phyloP scores from a whole-genome alignment of 106 monocot genomes.

The Dendrobium huoshanense region DNA sequence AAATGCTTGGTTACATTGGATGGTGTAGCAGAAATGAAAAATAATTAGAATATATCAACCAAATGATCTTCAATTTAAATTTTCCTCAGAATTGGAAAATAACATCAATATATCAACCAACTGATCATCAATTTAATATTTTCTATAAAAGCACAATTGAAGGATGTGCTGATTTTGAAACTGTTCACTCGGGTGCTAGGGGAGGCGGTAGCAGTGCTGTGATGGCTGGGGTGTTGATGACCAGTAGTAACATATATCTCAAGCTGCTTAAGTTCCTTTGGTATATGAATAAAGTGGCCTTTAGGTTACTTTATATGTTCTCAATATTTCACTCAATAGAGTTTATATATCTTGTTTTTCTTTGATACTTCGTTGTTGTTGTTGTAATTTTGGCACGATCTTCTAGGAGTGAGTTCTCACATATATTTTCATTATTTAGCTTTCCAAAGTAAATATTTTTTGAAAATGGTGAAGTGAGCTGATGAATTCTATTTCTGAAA shows the following conservation, averaged over 20 bases:
- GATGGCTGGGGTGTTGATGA: background rate
- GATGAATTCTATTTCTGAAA: too few relatives aligned
- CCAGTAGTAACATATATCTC: background rate
- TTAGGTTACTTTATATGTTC: background rate
- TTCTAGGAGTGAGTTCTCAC: too few relatives aligned
- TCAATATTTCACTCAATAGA: background rate
- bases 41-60: background rate
- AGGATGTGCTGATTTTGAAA: background rate
- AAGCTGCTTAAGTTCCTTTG: background rate
- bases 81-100: background rate
- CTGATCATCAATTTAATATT: background rate
- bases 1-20: background rate
- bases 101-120: background rate
- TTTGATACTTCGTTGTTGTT: background rate
- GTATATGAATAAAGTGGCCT: background rate
- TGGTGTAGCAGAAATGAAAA: background rate
- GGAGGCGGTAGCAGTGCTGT: background rate
- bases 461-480: too few relatives aligned
- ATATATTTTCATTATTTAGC: too few relatives aligned
- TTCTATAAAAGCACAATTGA: background rate
- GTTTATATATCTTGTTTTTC: constrained; percentile 2
- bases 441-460: too few relatives aligned
- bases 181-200: background rate
- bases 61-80: background rate
- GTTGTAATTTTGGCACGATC: too few relatives aligned